A percentile compares a stretch with the other conserved stretches of the same genome.
Conservation (phyloP, 495 filamentous ascomycete species). For the Aspergillus conjunctus region DNA sequence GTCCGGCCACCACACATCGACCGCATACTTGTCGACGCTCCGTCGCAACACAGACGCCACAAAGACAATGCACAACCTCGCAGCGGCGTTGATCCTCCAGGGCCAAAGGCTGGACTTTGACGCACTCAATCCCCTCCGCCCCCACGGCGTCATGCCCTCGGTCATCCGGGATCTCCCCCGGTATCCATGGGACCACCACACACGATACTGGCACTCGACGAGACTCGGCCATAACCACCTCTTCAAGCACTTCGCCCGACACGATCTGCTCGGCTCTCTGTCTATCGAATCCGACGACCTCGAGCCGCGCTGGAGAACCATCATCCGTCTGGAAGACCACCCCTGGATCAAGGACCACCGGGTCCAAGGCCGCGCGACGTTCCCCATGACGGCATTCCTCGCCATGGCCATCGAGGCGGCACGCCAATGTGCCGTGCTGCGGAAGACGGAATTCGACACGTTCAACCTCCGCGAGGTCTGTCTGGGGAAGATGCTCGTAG, state of each 20-base stretch:
- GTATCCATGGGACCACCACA: constrained; percentile 14
- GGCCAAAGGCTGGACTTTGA: neutral
- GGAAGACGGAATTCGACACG: constrained; percentile 24
- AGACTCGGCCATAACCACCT: constrained; percentile 24
- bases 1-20: neutral
- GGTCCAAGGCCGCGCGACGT: constrained; percentile 41
- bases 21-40: constrained; percentile 2
- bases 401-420: constrained; percentile 59
- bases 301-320: constrained; percentile 1
- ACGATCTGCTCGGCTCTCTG: constrained; percentile 7
- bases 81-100: neutral
- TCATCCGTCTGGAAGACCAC: constrained; percentile 12
- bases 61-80: neutral
- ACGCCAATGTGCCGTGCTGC: constrained; percentile 3
- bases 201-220: neutral
- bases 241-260: neutral
- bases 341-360: constrained; percentile 38
- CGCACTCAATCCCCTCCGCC: neutral
- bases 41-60: neutral
- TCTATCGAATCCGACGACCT: neutral
- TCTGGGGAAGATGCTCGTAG: constrained; percentile 36
- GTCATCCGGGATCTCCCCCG: constrained; percentile 10
- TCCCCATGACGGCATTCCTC: constrained; percentile 57
- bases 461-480: constrained; percentile 33
- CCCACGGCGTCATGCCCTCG: neutral